A percentile compares a stretch with the other conserved stretches of the same genome.
These are phyloP conservation scores for Aphanomyces stellatus DNA, from an alignment of 352 stramenopile species.

Conservation along the genomic window DNA sequence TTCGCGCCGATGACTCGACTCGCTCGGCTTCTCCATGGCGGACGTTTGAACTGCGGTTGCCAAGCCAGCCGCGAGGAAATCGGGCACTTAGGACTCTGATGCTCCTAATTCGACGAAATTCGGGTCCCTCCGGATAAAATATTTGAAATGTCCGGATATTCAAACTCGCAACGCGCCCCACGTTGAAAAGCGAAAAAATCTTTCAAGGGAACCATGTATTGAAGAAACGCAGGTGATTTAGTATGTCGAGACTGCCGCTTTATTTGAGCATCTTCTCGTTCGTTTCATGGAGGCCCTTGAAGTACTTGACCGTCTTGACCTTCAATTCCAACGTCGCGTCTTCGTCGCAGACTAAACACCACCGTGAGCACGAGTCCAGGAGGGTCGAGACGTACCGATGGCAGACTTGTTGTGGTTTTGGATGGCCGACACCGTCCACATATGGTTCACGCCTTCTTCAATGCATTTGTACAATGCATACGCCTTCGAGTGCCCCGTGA, in stretches of 20 bases:
- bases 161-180: no score
- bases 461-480: slow-evolving; percentile 86
- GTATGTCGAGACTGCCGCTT: background rate
- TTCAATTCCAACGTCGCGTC: slow-evolving; percentile 82
- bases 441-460: slow-evolving; percentile 85
- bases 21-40: slow-evolving; percentile 3
- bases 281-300: slow-evolving; percentile 63
- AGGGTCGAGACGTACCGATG: no score
- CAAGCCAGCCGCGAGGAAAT: background rate
- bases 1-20: slow-evolving; percentile 4
- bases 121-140: background rate
- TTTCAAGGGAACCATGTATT: background rate
- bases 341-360: slow-evolving; percentile 67
- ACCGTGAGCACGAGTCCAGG: no score
- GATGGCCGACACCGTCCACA: slow-evolving; percentile 86
- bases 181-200: no score
- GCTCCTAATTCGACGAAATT: background rate
- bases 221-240: background rate
- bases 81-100: background rate
- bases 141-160: background rate
- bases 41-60: background rate
- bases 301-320: slow-evolving; percentile 89
- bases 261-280: slow-evolving; percentile 8
- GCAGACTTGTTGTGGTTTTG: slow-evolving; percentile 74
- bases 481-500: slow-evolving; percentile 76